phyloP scores from a whole-genome alignment of 768 basidiomycete genomes.

The Boletus coccyginus region DNA sequence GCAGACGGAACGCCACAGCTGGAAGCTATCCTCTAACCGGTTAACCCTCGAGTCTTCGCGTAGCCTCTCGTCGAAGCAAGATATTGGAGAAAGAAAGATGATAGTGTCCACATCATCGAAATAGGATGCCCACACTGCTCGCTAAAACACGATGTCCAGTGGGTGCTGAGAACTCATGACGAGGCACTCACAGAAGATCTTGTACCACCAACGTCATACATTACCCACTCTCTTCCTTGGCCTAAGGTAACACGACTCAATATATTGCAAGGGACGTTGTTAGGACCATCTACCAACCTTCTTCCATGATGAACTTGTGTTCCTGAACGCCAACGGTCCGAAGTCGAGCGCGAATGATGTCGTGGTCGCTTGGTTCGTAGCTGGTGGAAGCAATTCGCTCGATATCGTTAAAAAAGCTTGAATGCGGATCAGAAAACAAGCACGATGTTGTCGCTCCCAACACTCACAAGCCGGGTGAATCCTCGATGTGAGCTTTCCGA shows the following conservation, averaged over 20 bases:
- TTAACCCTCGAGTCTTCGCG: slow-evolving; percentile 70
- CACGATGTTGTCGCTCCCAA: slow-evolving; percentile 4
- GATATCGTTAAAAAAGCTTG: slow-evolving; percentile 68
- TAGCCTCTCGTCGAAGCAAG: slow-evolving; percentile 78
- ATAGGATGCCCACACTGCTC: slow-evolving; percentile 75
- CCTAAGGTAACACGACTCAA: slow-evolving; percentile 33
- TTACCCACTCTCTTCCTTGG: slow-evolving; percentile 68
- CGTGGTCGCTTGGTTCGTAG: slow-evolving; percentile 72
- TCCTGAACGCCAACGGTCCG: slow-evolving; percentile 79
- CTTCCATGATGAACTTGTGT: slow-evolving; percentile 62
- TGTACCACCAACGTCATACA: slow-evolving; percentile 82
- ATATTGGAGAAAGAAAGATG: slow-evolving; percentile 74
- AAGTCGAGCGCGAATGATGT: slow-evolving; percentile 75
- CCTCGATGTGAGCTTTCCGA: slow-evolving; percentile 58
- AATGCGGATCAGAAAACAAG: background rate
- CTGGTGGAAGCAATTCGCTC: slow-evolving; percentile 59
- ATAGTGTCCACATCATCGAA: slow-evolving; percentile 83
- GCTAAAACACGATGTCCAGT: slow-evolving; percentile 37
- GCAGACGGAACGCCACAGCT: slow-evolving; percentile 75
- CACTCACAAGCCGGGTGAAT: slow-evolving; percentile 72
- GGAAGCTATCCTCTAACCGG: slow-evolving; percentile 72
- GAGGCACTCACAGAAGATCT: slow-evolving; percentile 51
- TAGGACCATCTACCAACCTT: slow-evolving; percentile 42
- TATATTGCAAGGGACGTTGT: background rate
- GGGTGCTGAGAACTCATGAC: background rate